Conservation (phyloP, 192 early-diverging fungal genomes). For the Neocallimastix lanati region DNA sequence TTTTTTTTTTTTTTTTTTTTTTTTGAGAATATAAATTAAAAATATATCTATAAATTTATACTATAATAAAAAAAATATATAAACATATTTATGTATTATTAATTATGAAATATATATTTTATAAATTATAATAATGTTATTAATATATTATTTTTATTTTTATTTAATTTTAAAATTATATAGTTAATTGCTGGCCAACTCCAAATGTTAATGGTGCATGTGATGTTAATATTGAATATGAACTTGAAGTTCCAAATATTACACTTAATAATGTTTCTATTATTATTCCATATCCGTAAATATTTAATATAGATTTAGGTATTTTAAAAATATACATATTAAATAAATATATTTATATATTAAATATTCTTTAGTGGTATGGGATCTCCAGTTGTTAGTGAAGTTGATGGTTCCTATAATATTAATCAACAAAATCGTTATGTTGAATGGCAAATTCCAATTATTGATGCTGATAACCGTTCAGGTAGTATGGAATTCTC, state of each 20-base stretch:
- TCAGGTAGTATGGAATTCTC: conserved; percentile 74
- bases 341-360: too few relatives aligned
- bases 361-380: conserved; percentile 21
- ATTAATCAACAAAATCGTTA: conserved; percentile 48
- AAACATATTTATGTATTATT: too few relatives aligned
- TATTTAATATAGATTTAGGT: conserved; percentile 1
- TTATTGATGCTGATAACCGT: conserved; percentile 56
- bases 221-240: conserved; percentile 96
- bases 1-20: too few relatives aligned
- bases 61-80: too few relatives aligned
- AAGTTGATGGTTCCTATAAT: conserved; percentile 65
- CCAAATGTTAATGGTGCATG: conserved; percentile 66
- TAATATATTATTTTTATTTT: not conserved
- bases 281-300: conserved; percentile 72
- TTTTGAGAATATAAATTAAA: too few relatives aligned
- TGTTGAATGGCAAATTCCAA: conserved; percentile 71
- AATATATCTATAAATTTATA: too few relatives aligned
- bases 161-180: not conserved
- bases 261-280: conserved; percentile 75
- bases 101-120: too few relatives aligned
- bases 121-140: not conserved
- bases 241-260: conserved; percentile 55
- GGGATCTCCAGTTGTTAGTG: conserved; percentile 49
- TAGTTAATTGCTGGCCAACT: conserved; percentile 96
- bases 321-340: too few relatives aligned